Conservation (phyloP, 1,284 basidiomycete species). For the Papiliotrema flavescens region DNA sequence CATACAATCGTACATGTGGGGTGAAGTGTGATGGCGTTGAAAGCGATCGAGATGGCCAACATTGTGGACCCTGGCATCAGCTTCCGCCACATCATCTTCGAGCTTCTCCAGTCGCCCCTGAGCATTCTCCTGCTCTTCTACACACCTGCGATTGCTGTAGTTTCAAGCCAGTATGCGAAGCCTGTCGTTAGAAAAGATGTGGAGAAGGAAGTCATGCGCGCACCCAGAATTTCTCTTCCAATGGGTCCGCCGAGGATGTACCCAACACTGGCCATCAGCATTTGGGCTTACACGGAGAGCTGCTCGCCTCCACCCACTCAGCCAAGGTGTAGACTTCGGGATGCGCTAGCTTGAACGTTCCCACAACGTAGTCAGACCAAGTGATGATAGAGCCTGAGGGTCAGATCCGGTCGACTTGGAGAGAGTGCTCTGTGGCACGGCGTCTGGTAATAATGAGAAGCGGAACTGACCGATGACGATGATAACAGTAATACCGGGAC, state of each 20-base stretch:
- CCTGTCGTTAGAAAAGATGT: background rate
- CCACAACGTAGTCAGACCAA: slow-evolving; percentile 36
- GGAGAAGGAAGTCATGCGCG: background rate
- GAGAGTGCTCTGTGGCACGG: too few relatives aligned
- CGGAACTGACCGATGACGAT: slow-evolving; percentile 33
- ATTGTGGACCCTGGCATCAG: slow-evolving; percentile 31
- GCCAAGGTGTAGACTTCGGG: slow-evolving; percentile 31
- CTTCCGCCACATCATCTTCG: too few relatives aligned
- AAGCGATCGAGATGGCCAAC: slow-evolving; percentile 43
- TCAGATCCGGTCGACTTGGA: too few relatives aligned
- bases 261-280: slow-evolving; percentile 21
- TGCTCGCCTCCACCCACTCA: background rate
- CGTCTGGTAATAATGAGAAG: too few relatives aligned
- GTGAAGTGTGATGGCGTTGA: slow-evolving; percentile 46
- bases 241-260: slow-evolving; percentile 32
- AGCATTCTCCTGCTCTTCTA: too few relatives aligned
- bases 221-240: slow-evolving; percentile 38
- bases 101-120: too few relatives aligned
- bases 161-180: too few relatives aligned
- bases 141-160: slow-evolving; percentile 24
- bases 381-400: too few relatives aligned
- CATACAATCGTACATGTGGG: slow-evolving; percentile 45
- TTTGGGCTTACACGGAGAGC: background rate
- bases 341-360: slow-evolving; percentile 39
- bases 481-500: slow-evolving; percentile 39